Conservation (phyloP, 169 alveolate genomes). For the Eimeria falciformis region DNA sequence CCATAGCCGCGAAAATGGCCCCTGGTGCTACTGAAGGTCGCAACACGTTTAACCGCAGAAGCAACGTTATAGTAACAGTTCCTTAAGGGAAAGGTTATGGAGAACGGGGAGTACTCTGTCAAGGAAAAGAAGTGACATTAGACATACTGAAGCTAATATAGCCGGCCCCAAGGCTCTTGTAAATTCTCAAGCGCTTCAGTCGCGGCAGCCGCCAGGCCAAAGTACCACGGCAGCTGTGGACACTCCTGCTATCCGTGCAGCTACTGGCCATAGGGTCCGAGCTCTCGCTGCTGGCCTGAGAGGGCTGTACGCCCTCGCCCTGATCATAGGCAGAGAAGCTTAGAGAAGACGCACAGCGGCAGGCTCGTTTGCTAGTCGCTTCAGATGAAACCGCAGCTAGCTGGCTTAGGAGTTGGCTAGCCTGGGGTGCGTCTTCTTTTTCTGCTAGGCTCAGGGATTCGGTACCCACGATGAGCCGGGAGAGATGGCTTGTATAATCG, state of each 20-base stretch:
- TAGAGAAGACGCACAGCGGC: too few relatives aligned
- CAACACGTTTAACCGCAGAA: not conserved
- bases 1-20: constrained; percentile 29
- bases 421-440: not conserved
- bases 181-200: constrained; percentile 19
- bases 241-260: not conserved
- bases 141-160: constrained; percentile 1
- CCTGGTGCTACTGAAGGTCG: constrained; percentile 4
- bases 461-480: not conserved
- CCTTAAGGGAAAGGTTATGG: not conserved
- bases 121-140: not conserved
- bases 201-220: not conserved
- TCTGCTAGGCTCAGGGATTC: constrained; percentile 36
- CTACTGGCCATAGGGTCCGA: too few relatives aligned
- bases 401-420: constrained; percentile 19
- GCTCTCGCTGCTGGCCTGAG: too few relatives aligned
- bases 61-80: not conserved
- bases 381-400: too few relatives aligned
- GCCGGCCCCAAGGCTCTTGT: constrained; percentile 48
- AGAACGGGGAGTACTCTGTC: too few relatives aligned
- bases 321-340: too few relatives aligned
- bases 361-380: too few relatives aligned
- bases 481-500: not conserved
- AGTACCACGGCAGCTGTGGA: not conserved
- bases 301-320: too few relatives aligned